Evolutionary conservation across 139 green algal species (phyloP), one percentile per base, ranked within the genome.

Genomic region (Mesotaenium endlicherianum): DNA sequence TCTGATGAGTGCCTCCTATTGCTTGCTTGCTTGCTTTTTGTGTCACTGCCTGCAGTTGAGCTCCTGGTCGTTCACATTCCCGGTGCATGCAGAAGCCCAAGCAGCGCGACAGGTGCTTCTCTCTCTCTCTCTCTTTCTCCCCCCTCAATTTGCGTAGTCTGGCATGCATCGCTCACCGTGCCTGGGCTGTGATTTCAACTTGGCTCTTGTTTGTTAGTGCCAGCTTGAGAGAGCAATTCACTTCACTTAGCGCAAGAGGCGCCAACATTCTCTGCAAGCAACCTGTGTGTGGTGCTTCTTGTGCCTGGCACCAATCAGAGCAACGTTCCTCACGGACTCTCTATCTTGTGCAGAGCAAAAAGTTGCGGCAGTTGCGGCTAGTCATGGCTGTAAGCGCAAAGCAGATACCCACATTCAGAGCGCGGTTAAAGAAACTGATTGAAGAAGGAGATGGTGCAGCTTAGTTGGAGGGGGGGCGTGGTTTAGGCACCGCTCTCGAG

Each of bases 51-150:
- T 75, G 40, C 81, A 88, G 78, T 41, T 88, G 3, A n/a, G 36
- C 44, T 82, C 81, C 8, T 94, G 90, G 88, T 87, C 84, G 16
- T 95, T 90, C 87, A 90, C 88, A 11, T 95, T 97, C 81, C 88
- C 90, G 0, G 85, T 93, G 26, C 26, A 41, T 39, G 44, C 79
- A n/a, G 79, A 85, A 26, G 20, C 39, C 36, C 75, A 75, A 85
- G 79, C 79, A 2, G 30, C 79, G 2, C 75, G 30, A 50, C 79
- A 85, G 69, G 79, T 85, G 43, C 53, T 26, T 64, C 26, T 64
- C 53, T 26, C 53, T 64, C 53, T 26, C 53, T 64, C 53, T 64
- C 26, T 64, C 53, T 64, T 26, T 26, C 53, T 26, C 53, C 53
- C 53, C 20, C 53, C 53, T 64, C 53, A 20, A 64, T 64, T 26